Percentiles rank a stretch among this genome's conserved stretches.
Conservation (phyloP, 345 rosid genomes). For the Syzygium grande region DNA sequence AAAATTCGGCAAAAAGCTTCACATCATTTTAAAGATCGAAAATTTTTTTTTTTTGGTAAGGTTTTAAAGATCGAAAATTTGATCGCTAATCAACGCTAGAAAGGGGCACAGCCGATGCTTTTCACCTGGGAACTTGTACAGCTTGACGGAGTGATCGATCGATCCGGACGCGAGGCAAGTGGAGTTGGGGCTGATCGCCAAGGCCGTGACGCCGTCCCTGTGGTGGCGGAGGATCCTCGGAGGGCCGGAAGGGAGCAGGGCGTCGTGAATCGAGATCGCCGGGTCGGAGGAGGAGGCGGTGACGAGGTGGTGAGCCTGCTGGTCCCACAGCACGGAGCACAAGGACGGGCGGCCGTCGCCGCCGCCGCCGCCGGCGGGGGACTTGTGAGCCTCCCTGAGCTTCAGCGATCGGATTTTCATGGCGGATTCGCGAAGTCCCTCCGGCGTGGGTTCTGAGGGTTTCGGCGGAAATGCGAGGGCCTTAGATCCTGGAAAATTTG, state of each 20-base stretch:
- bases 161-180: conserved; percentile 96
- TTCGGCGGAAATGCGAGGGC: not conserved
- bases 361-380: conserved; percentile 10
- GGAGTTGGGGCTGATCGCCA: conserved; percentile 81
- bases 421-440: not conserved
- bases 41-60: no score
- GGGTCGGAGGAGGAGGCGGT: conserved; percentile 87
- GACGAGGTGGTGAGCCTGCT: conserved; percentile 57
- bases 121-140: conserved; percentile 88
- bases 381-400: conserved; percentile 80
- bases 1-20: not conserved
- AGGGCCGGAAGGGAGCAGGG: conserved; percentile 45
- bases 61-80: not conserved
- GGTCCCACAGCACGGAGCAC: conserved; percentile 92
- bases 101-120: not conserved
- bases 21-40: not conserved
- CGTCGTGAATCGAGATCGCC: conserved; percentile 64
- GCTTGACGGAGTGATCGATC: conserved; percentile 90
- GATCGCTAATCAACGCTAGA: not conserved
- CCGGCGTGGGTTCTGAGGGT: not conserved
- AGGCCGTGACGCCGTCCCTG: conserved; percentile 84
- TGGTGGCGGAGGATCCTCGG: conserved; percentile 84
- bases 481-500: not conserved
- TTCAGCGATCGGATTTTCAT: conserved; percentile 79
- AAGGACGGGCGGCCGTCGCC: conserved; percentile 38